A percentile compares a stretch with the other conserved stretches of the same genome.
Evolutionary conservation across 768 basidiomycete species (phyloP).

Genomic region (Leccinum incarnatum): DNA sequence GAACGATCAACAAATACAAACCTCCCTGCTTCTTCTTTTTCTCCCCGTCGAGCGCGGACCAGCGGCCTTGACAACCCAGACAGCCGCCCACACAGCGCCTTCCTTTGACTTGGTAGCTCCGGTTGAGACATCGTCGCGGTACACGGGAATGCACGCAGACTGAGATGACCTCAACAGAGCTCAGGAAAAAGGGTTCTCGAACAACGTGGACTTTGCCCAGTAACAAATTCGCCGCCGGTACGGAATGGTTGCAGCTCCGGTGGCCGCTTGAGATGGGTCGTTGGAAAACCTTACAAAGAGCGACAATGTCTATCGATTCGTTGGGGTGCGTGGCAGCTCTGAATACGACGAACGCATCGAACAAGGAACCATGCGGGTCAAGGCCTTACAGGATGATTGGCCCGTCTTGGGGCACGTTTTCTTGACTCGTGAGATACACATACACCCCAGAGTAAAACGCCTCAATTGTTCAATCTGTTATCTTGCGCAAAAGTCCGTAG

Average conservation of each 20-base stretch:
- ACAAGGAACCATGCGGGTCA: background rate
- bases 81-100: constrained; percentile 68
- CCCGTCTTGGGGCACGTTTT: constrained; percentile 55
- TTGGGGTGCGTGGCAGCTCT: constrained; percentile 66
- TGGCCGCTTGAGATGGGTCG: background rate
- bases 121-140: constrained; percentile 36
- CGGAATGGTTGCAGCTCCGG: constrained; percentile 53
- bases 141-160: constrained; percentile 70
- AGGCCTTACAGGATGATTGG: constrained; percentile 56
- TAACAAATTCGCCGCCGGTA: constrained; percentile 55
- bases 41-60: constrained; percentile 17
- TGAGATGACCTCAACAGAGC: constrained; percentile 46
- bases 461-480: constrained; percentile 58
- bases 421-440: constrained; percentile 52
- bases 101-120: constrained; percentile 51
- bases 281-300: constrained; percentile 34
- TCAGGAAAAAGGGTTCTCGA: constrained; percentile 52
- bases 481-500: constrained; percentile 56
- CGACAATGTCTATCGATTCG: constrained; percentile 61
- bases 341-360: background rate
- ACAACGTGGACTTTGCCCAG: constrained; percentile 73
- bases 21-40: constrained; percentile 25
- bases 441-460: constrained; percentile 63
- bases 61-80: constrained; percentile 59
- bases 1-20: constrained; percentile 51